Evolutionary conservation across 2,329 filamentous ascomycete species (phyloP).

Genomic region (Metarhizium guizhouense): DNA sequence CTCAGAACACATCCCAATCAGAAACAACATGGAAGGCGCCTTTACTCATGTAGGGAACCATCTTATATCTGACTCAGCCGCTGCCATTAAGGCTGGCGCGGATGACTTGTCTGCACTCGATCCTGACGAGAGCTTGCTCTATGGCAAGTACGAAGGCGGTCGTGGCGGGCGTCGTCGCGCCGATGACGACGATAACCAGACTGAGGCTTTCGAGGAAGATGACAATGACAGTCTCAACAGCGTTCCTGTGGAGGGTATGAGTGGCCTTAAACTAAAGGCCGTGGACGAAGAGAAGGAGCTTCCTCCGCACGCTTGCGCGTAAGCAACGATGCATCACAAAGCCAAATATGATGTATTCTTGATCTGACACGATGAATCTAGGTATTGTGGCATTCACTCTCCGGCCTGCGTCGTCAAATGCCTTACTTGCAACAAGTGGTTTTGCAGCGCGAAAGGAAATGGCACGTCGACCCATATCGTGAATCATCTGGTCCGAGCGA

Average conservation of each 20-base stretch:
- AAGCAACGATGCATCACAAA: conserved; percentile 28
- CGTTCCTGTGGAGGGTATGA: conserved; percentile 67
- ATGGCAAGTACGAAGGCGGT: conserved; percentile 55
- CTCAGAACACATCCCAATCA: conserved; percentile 9
- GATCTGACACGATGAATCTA: conserved; percentile 22
- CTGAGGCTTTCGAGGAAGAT: conserved; percentile 75
- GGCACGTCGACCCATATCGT: conserved; percentile 96
- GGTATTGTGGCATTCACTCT: conserved; percentile 96
- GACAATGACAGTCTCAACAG: conserved; percentile 70
- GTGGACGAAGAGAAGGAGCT: conserved; percentile 80
- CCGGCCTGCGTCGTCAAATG: conserved; percentile 94
- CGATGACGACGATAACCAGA: conserved; percentile 85
- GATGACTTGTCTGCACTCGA: conserved; percentile 65
- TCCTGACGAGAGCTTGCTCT: conserved; percentile 72
- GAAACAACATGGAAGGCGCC: conserved; percentile 65
- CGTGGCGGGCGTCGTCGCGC: conserved; percentile 55
- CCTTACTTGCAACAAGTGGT: conserved; percentile 94
- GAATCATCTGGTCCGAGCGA: conserved; percentile 92
- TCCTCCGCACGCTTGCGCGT: conserved; percentile 92
- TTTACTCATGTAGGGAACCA: conserved; percentile 86
- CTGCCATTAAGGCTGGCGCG: conserved; percentile 79
- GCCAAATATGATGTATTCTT: neutral
- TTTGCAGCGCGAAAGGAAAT: conserved; percentile 94
- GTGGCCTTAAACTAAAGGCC: conserved; percentile 48
- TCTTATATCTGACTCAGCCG: conserved; percentile 72